Evolutionary conservation across 2,329 filamentous ascomycete genomes (phyloP).

Genomic region (Colletotrichum sp.): DNA sequence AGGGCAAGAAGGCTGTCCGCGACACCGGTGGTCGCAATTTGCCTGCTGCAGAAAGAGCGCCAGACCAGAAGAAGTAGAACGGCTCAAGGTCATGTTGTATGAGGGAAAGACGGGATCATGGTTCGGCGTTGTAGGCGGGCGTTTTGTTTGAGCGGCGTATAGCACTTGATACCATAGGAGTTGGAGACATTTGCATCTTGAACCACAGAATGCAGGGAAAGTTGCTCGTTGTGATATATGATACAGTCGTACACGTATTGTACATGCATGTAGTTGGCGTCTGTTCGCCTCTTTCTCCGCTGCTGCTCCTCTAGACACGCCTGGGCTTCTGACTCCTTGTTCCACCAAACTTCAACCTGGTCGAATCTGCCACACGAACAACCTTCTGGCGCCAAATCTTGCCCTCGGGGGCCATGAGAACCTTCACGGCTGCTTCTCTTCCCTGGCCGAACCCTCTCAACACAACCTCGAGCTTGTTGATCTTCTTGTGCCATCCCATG

Average conservation of each 20-base stretch:
- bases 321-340: conserved; percentile 84
- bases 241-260: conserved; percentile 39
- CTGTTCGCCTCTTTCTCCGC: neutral
- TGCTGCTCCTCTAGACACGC: conserved; percentile 60
- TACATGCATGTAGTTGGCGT: conserved; percentile 34
- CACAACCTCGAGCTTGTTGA: conserved; percentile 78
- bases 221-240: conserved; percentile 29
- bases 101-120: neutral
- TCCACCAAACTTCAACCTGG: conserved; percentile 94
- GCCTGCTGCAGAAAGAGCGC: conserved; percentile 59
- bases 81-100: neutral
- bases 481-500: conserved; percentile 76
- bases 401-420: conserved; percentile 85
- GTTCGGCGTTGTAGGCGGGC: conserved; percentile 1
- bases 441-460: conserved; percentile 86
- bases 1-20: conserved; percentile 49
- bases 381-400: conserved; percentile 77
- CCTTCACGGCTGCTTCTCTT: conserved; percentile 88
- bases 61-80: conserved; percentile 24
- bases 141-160: conserved; percentile 9
- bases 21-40: conserved; percentile 57
- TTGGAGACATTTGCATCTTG: conserved; percentile 15
- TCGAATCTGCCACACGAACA: conserved; percentile 81
- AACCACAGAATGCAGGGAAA: conserved; percentile 9
- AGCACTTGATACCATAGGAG: conserved; percentile 20